Conservation (phyloP, 306 rosid species). For the Chamaecrista fasciculata region DNA sequence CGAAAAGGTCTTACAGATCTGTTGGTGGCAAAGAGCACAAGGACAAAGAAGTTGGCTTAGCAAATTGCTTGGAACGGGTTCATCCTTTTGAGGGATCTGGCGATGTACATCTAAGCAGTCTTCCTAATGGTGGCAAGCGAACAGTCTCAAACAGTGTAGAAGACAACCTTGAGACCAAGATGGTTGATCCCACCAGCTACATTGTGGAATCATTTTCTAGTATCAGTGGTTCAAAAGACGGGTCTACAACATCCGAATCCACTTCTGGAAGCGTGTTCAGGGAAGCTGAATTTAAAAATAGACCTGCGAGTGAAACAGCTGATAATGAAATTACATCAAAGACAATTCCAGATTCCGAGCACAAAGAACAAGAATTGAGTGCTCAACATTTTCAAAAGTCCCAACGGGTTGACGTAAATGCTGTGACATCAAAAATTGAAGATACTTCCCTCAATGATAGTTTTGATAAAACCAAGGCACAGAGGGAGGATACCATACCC, state of each 20-base stretch:
- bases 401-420: constrained; percentile 39
- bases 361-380: constrained; percentile 38
- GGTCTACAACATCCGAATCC: constrained; percentile 57
- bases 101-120: constrained; percentile 32
- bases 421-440: constrained; percentile 36
- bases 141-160: constrained; percentile 46
- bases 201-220: constrained; percentile 46
- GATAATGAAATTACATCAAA: constrained; percentile 39
- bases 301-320: constrained; percentile 37
- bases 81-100: constrained; percentile 44
- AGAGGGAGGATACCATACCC: constrained; percentile 31
- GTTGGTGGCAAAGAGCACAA: constrained; percentile 45
- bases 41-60: constrained; percentile 43
- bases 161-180: constrained; percentile 70
- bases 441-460: constrained; percentile 18
- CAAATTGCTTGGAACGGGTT: constrained; percentile 42
- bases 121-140: constrained; percentile 33
- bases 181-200: constrained; percentile 59
- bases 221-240: constrained; percentile 60
- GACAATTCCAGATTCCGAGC: constrained; percentile 36
- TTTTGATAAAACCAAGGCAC: constrained; percentile 32
- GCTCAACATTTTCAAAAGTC: constrained; percentile 33
- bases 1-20: constrained; percentile 44
- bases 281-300: constrained; percentile 42
- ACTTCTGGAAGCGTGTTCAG: constrained; percentile 53